Percentiles rank a stretch among this genome's conserved stretches.
These are phyloP conservation scores for Phaffia tasmanica DNA, from an alignment of 768 basidiomycete genomes.

Conservation along the genomic window DNA sequence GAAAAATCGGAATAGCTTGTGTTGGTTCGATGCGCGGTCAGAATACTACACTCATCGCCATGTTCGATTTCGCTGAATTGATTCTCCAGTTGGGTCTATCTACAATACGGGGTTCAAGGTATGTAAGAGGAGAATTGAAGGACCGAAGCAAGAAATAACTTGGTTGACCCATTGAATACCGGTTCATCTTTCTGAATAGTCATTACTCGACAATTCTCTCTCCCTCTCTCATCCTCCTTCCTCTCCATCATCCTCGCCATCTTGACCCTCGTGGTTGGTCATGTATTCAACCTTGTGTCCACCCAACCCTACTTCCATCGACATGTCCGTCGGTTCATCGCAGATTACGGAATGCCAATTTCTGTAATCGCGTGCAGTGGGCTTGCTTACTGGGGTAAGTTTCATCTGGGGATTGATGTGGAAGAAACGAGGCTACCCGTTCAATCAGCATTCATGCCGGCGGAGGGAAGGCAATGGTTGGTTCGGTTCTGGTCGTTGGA, in stretches of 20 bases:
- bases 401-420: constrained; percentile 38
- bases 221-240: constrained; percentile 34
- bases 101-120: constrained; percentile 56
- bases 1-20: no score
- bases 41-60: neutral
- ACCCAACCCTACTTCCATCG: constrained; percentile 58
- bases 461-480: constrained; percentile 62
- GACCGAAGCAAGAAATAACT: neutral
- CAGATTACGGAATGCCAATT: constrained; percentile 86
- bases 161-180: neutral
- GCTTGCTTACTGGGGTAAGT: constrained; percentile 77
- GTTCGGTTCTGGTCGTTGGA: constrained; percentile 81
- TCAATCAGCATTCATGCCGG: constrained; percentile 57
- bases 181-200: constrained; percentile 38
- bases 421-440: constrained; percentile 52
- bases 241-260: constrained; percentile 63
- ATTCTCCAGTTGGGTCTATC: constrained; percentile 44
- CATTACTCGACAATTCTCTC: constrained; percentile 57
- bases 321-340: constrained; percentile 60
- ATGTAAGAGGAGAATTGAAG: neutral
- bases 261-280: constrained; percentile 62
- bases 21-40: no score
- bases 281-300: constrained; percentile 60
- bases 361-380: constrained; percentile 63
- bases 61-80: neutral